Evolutionary conservation across 257 asterid genomes (phyloP), one percentile per base, ranked within the genome.

Genomic region (Nicotiana attenuata): DNA sequence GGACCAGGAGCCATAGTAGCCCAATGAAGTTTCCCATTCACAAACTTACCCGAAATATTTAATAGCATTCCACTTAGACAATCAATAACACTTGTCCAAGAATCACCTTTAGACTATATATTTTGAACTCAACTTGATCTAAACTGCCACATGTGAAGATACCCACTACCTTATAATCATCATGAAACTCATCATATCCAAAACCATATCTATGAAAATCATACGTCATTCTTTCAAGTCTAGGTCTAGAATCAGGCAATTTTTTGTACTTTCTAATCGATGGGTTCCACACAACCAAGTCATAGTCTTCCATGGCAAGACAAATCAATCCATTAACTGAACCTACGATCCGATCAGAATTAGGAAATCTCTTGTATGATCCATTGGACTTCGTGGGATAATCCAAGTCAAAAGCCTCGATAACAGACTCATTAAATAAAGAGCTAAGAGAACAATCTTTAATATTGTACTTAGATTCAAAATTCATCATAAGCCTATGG

Each of bases 241-340:
- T 31, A 31, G 33, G 33, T 3, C 93, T 0, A 83, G 79, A 85
- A 80, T 80, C 82, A 3, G 94, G 90, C 76, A 91, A 80, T 5
- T 41, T 82, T 82, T 86, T 86, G 81, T 63, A 87, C 10, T 67
- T 69, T 82, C 85, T 86, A 3, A 86, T 76, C 11, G 89, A 56
- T 17, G 97, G 94, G 71, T 90, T 91, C 90, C 89, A 88, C 35
- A 92, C 29, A 29, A 84, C 33, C 71, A 90, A 55, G 33, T 31
- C 33, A 31, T 3, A 0, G 33, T 3, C 33, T 31, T 3, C 33
- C 33, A 31, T 31, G 0, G 26, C 57, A 10, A 91, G 52, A 81
- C 91, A 90, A 53, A 90, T 38, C 79, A 91, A 68, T 11, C 94
- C 97, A 80, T 92, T 87, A 47, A 88, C 85, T 60, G 92, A 88